These are phyloP conservation scores for Lachancea meyersii DNA, from an alignment of 805 yeast species.

Conservation along the genomic window DNA sequence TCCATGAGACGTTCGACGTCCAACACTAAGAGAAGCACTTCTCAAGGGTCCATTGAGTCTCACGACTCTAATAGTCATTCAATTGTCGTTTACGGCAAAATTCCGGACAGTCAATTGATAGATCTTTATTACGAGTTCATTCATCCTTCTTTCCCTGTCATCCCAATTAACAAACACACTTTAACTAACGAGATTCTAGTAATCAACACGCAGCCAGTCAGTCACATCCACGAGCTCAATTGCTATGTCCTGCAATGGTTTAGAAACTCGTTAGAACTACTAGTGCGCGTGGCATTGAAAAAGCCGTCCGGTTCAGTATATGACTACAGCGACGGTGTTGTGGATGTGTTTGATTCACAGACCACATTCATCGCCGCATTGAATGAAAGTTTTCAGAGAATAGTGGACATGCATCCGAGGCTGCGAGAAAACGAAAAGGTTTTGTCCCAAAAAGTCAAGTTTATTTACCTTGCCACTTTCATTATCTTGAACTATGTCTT, in stretches of 20 bases:
- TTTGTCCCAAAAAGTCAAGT: conserved; percentile 28
- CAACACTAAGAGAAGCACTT: conserved; percentile 7
- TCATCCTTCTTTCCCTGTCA: conserved; percentile 35
- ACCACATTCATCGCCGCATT: conserved; percentile 25
- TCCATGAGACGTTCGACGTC: neutral
- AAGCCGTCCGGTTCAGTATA: conserved; percentile 5
- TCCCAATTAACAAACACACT: conserved; percentile 34
- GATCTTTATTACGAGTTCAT: conserved; percentile 44
- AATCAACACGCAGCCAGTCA: conserved; percentile 28
- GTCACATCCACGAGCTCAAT: conserved; percentile 30
- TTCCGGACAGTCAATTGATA: conserved; percentile 35
- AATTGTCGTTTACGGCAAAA: conserved; percentile 23
- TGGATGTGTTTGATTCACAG: conserved; percentile 21
- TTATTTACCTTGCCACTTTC: conserved; percentile 36
- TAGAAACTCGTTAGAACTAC: conserved; percentile 29
- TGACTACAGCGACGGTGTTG: conserved; percentile 7
- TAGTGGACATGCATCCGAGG: conserved; percentile 30
- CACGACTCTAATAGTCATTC: neutral
- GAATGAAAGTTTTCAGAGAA: conserved; percentile 29
- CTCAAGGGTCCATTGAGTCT: conserved; percentile 2
- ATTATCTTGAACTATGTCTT: conserved; percentile 49
- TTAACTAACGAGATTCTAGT: conserved; percentile 27
- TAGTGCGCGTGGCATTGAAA: conserved; percentile 27
- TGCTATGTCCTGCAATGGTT: conserved; percentile 30
- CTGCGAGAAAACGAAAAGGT: conserved; percentile 25